These are phyloP conservation scores for Pleurotus sapidus DNA, from an alignment of 768 basidiomycete species.

Conservation along the genomic window DNA sequence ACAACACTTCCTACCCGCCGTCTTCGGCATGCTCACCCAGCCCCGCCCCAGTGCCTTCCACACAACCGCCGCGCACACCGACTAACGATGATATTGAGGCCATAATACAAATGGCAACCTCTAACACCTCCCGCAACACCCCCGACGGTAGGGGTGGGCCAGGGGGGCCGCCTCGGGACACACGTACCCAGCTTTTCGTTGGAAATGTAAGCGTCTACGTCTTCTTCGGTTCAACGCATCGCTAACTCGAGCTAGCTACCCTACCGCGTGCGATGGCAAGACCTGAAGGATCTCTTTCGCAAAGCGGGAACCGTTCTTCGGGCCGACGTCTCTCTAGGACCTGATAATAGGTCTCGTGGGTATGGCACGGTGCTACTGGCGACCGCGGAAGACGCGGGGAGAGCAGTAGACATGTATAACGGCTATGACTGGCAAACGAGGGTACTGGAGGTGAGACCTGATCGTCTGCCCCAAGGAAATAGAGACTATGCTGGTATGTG, in stretches of 20 bases:
- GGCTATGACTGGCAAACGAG: slow-evolving; percentile 97
- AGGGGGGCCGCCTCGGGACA: slow-evolving; percentile 60
- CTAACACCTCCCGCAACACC: slow-evolving; percentile 43
- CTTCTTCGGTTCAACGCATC: background rate
- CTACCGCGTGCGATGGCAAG: slow-evolving; percentile 98
- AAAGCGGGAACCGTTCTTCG: slow-evolving; percentile 88
- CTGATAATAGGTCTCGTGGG: slow-evolving; percentile 90
- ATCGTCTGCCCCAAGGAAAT: slow-evolving; percentile 57
- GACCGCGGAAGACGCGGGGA: slow-evolving; percentile 89
- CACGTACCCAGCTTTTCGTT: slow-evolving; percentile 92
- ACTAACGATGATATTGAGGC: slow-evolving; percentile 90
- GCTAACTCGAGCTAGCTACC: slow-evolving; percentile 60
- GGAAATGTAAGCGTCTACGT: slow-evolving; percentile 76
- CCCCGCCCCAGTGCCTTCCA: background rate
- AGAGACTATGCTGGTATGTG: background rate
- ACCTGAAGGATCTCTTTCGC: slow-evolving; percentile 96
- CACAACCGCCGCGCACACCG: slow-evolving; percentile 23
- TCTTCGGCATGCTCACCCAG: background rate
- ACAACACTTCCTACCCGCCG: background rate
- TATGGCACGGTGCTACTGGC: slow-evolving; percentile 95
- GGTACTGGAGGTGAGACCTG: slow-evolving; percentile 86
- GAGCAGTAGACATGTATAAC: slow-evolving; percentile 95
- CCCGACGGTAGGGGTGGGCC: slow-evolving; percentile 37
- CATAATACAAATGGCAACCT: slow-evolving; percentile 88
- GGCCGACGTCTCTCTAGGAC: slow-evolving; percentile 75